A percentile compares a stretch with the other conserved stretches of the same genome.
Evolutionary conservation across 2,329 filamentous ascomycete genomes (phyloP).

Genomic region (Hypoxylon sp.): DNA sequence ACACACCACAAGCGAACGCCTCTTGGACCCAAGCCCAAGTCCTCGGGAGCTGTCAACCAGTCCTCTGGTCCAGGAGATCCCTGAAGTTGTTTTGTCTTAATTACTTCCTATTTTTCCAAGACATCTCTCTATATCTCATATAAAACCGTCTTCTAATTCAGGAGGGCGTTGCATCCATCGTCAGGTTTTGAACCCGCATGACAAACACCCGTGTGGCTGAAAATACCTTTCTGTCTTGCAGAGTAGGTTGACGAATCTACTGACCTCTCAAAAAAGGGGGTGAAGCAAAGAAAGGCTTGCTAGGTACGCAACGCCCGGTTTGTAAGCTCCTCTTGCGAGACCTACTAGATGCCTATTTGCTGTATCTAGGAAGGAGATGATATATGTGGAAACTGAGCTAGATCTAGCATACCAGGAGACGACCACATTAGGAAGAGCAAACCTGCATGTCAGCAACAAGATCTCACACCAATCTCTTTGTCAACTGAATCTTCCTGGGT

Average conservation of each 20-base stretch:
- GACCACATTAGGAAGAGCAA: constrained; percentile 11
- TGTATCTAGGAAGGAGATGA: constrained; percentile 12
- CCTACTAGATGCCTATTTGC: constrained; percentile 3
- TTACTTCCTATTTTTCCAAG: constrained; percentile 24
- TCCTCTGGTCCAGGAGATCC: constrained; percentile 43
- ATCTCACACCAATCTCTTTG: constrained; percentile 20
- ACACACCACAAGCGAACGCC: constrained; percentile 48
- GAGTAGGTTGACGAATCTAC: constrained; percentile 7
- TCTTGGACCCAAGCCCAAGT: constrained; percentile 47
- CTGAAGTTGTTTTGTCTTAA: constrained; percentile 41
- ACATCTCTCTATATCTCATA: constrained; percentile 16
- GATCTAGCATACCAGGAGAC: constrained; percentile 5
- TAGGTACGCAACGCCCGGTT: constrained; percentile 16
- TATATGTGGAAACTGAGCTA: constrained; percentile 1
- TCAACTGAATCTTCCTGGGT: constrained; percentile 10
- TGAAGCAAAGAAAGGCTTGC: constrained; percentile 1
- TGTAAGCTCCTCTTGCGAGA: constrained; percentile 17
- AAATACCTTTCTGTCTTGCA: constrained; percentile 7
- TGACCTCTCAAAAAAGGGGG: constrained; percentile 10
- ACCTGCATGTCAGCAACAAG: constrained; percentile 9
- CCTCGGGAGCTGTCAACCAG: constrained; percentile 48
- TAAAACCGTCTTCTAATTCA: constrained; percentile 14
- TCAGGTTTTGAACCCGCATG: constrained; percentile 14
- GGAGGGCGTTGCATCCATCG: constrained; percentile 13
- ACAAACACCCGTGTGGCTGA: constrained; percentile 11